Evolutionary conservation across 192 early-diverging fungal genomes (phyloP).

Genomic region (Backusella luteola): DNA sequence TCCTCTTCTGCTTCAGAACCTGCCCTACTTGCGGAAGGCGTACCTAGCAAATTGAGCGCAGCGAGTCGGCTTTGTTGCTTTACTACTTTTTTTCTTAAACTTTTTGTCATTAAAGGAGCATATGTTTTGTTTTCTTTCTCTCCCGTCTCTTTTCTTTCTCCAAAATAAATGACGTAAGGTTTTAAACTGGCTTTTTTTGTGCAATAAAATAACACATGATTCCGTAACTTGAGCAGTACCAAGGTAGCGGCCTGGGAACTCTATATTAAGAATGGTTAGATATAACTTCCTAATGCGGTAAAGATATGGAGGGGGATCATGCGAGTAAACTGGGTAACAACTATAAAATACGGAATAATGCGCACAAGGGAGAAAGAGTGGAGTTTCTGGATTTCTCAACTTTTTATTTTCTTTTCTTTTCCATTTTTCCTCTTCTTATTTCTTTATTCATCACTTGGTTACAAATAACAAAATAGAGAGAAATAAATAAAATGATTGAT

Average conservation of each 20-base stretch:
- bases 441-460: not conserved
- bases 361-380: not conserved
- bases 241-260: not conserved
- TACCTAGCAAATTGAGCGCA: not conserved
- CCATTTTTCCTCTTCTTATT: slow-evolving; percentile 7
- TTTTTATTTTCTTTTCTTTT: slow-evolving; percentile 12
- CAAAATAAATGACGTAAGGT: slow-evolving; percentile 4
- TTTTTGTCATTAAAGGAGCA: slow-evolving; percentile 2
- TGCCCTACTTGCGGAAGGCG: not conserved
- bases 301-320: slow-evolving; percentile 9
- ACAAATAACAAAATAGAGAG: not conserved
- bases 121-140: not conserved
- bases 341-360: slow-evolving; percentile 6
- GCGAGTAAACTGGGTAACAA: not conserved
- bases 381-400: not conserved
- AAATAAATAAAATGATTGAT: not conserved
- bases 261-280: not conserved
- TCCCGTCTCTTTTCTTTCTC: not conserved
- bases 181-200: not conserved
- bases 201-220: not conserved
- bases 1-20: not conserved
- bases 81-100: slow-evolving; percentile 4
- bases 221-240: not conserved
- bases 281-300: not conserved
- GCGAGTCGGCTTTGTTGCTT: not conserved